A percentile compares a stretch with the other conserved stretches of the same genome.
phyloP scores from a whole-genome alignment of 1,284 basidiomycete genomes.

The Malassezia caprae region DNA sequence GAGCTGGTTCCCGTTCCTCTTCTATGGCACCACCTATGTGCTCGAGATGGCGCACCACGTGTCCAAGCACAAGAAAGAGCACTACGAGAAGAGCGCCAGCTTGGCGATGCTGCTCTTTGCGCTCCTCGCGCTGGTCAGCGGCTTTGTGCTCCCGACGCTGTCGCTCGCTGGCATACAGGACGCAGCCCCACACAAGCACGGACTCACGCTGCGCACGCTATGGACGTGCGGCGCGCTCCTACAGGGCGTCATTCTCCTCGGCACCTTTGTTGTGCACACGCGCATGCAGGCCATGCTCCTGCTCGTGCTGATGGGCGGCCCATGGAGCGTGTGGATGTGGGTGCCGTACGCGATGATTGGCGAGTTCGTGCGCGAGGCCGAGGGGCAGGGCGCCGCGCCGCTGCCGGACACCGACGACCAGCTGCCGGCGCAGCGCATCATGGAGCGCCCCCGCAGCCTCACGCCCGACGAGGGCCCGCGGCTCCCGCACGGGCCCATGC shows the following conservation, averaged over 20 bases:
- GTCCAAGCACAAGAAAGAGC: conserved; percentile 54
- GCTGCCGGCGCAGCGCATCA: conserved; percentile 16
- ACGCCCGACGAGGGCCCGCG: not conserved
- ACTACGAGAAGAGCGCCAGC: conserved; percentile 32
- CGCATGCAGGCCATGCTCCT: conserved; percentile 26
- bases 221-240: conserved; percentile 31
- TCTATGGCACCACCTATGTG: conserved; percentile 69
- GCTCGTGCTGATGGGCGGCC: conserved; percentile 35
- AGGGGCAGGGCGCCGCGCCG: conserved; percentile 21
- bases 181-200: not conserved
- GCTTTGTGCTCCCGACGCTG: conserved; percentile 28
- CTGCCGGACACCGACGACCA: conserved; percentile 30
- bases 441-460: conserved; percentile 4
- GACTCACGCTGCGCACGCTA: conserved; percentile 30
- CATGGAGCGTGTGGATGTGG: conserved; percentile 45
- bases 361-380: conserved; percentile 39
- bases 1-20: conserved; percentile 56
- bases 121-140: conserved; percentile 27
- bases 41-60: conserved; percentile 72
- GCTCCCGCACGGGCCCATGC: not conserved
- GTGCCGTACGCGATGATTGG: conserved; percentile 45
- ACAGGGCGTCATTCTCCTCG: conserved; percentile 25
- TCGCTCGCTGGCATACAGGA: conserved; percentile 25
- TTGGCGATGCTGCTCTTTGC: conserved; percentile 43
- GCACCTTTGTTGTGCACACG: conserved; percentile 25